phyloP scores from a whole-genome alignment of 2,329 filamentous ascomycete genomes.

The Neopestalotiopsis clavispora region DNA sequence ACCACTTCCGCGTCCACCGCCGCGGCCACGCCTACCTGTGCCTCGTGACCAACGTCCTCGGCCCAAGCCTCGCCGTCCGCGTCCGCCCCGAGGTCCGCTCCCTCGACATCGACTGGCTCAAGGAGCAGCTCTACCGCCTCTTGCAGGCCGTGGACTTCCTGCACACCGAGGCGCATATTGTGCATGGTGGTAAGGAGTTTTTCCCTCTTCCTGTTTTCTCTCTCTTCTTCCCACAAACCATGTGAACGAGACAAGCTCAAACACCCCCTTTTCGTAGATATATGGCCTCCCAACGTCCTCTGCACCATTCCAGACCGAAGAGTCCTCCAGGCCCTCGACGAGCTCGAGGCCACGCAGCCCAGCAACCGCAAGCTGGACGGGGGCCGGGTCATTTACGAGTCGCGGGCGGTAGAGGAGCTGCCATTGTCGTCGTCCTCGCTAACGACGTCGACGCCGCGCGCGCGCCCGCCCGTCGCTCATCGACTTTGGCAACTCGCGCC shows the following conservation, averaged over 20 bases:
- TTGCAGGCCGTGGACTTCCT: constrained; percentile 27
- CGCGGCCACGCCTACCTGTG: neutral
- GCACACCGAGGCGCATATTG: constrained; percentile 22
- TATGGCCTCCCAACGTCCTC: constrained; percentile 12
- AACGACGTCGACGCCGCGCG: too few species aligned
- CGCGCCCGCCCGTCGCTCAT: constrained; percentile 13
- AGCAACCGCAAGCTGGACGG: constrained; percentile 6
- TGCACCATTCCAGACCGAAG: constrained; percentile 7
- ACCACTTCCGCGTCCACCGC: constrained; percentile 5
- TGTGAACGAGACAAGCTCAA: neutral
- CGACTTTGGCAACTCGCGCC: constrained; percentile 16
- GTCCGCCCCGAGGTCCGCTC: constrained; percentile 5
- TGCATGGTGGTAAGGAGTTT: constrained; percentile 24
- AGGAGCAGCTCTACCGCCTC: constrained; percentile 28
- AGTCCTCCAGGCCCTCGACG: constrained; percentile 9
- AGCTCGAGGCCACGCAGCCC: constrained; percentile 4
- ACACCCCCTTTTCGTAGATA: neutral
- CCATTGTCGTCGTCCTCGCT: neutral
- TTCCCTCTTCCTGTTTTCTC: constrained; percentile 1
- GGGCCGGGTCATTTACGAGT: constrained; percentile 11
- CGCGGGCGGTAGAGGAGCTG: neutral
- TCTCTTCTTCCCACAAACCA: neutral
- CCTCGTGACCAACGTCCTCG: constrained; percentile 4
- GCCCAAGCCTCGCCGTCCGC: neutral
- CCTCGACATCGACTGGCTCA: constrained; percentile 27